Evolutionary conservation across 495 filamentous ascomycete species (phyloP).

Genomic region (Friedmanniomyces simplex): DNA sequence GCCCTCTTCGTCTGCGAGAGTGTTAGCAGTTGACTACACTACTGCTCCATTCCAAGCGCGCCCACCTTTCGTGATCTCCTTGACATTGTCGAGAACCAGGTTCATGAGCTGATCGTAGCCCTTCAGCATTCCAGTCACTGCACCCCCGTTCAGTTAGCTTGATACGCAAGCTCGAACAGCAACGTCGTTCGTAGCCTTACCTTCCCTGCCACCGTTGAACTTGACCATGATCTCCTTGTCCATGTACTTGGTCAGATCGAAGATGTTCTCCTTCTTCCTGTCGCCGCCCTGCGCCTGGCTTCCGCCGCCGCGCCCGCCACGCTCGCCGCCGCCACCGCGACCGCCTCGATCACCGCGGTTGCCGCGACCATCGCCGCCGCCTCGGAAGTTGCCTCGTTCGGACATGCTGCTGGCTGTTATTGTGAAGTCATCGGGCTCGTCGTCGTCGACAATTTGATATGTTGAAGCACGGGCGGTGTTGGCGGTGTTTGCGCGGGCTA

Average conservation of each 20-base stretch:
- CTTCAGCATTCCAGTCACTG: constrained; percentile 81
- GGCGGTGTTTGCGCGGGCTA: not conserved
- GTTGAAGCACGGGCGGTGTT: not conserved
- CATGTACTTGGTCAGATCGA: constrained; percentile 90
- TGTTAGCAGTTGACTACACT: not conserved
- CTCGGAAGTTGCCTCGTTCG: constrained; percentile 48
- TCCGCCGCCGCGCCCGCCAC: constrained; percentile 35
- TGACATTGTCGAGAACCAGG: constrained; percentile 85
- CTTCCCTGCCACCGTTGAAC: constrained; percentile 91
- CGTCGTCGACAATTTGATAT: no score
- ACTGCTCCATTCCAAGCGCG: constrained; percentile 9
- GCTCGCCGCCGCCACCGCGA: constrained; percentile 29
- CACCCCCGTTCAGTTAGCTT: not conserved
- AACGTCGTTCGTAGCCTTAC: constrained; percentile 36
- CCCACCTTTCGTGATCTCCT: constrained; percentile 77
- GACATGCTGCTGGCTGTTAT: constrained; percentile 40
- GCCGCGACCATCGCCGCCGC: constrained; percentile 38
- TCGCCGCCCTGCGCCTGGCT: constrained; percentile 45
- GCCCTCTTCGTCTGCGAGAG: constrained; percentile 68
- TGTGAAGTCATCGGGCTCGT: not conserved
- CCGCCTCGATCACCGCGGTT: constrained; percentile 35
- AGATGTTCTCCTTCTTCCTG: constrained; percentile 96
- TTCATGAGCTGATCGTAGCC: constrained; percentile 98
- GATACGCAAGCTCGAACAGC: not conserved
- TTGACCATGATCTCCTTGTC: constrained; percentile 91